Base-by-base conservation (phyloP, 2,329 filamentous ascomycete genomes). In the Saccharata proteae region DNA sequence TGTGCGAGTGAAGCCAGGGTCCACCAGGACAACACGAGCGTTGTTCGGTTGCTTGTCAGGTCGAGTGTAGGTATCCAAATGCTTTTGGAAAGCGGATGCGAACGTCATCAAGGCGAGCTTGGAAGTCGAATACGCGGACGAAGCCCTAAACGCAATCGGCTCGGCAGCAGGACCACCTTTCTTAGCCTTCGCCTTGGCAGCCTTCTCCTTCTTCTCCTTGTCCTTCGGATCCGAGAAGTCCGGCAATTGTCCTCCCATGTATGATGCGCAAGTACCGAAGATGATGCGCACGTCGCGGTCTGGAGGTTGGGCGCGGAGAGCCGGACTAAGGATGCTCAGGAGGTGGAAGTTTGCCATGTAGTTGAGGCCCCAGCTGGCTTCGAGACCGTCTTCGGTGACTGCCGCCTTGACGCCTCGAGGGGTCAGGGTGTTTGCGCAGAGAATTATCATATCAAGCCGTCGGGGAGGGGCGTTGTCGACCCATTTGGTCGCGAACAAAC, bases 331-430 rank as follows among this genome's bases (percentile, higher is more conserved):
- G 17, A 98, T 92, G 41, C 81, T 82, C 26, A 98, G 67, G 3
- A 98, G 67, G 49, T 98, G 92, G 59, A 94, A 96, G 55, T 94
- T 96, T 40, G 85, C 80, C 22, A 98, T 69, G 54, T 85, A 98
- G 52, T 98, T 98, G 45, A 96, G 67, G 60, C 85, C 84, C 86
- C 86, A 96, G 38, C 80, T 88, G 42, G 78, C 70, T 51, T 96
- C 88, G 10, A 96, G 62, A 1, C 84, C 85, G 48, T 94, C 85
- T 5, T 65, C 58, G 0, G 85, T 93, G 41, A 71, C 61, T 2
- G 55, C 61, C 16, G 71, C 63, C 40, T 64, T 59, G 4, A 69
- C 65, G 2, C 76, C 80, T 8, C 69, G 70, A 3, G 83, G 77
- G 4, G 79, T 82, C 42, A 85, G 62, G 0, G 78, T 79, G 26